Evolutionary conservation across 2,329 filamentous ascomycete species (phyloP), one percentile per base, ranked within the genome.

Genomic region (Hypoxylon sp.): DNA sequence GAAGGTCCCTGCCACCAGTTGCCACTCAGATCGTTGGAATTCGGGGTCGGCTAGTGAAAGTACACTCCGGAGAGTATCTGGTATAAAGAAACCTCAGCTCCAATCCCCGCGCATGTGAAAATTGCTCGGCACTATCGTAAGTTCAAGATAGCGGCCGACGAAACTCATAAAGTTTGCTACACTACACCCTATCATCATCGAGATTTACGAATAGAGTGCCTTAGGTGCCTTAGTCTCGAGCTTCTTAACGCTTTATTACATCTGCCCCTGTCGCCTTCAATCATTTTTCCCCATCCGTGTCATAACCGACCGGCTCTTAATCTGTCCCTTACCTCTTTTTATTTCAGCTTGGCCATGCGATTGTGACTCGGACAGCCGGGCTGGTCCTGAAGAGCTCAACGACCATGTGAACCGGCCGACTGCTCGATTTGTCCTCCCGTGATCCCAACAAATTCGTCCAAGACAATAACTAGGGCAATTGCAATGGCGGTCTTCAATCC

Each of bases 401-500:
- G 38, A 73, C 58, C 66, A 78, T 77, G 75, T 75, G 68, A 77
- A 55, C 56, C 52, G 48, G 60, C 19, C 58, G 21, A 60, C 51
- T 49, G 45, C 38, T 38, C 53, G 63, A 66, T 67, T 63, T n/a
- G 23, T 45, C 28, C 43, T 52, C 25, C 41, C 68, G 62, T 64
- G 53, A 60, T 57, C 38, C 67, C 46, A 55, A 53, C 45, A 67
- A 34, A 34, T 4, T 19, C 32, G 45, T 34, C 14, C 7, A 38
- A 53, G 25, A 48, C 46, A 67, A 68, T 51, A 56, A 36, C 46
- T 56, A 34, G 7, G 23, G 25, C 32, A 50, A 25, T 58, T 60
- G 51, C 73, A 65, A 89, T 89, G 86, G 81, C 82, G 48, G 77
- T 86, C 56, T 78, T 88, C 74, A 87, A 84, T 55, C 85, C 86